Evolutionary conservation across 768 basidiomycete genomes (phyloP).

Genomic region (Peribolospora baueri): DNA sequence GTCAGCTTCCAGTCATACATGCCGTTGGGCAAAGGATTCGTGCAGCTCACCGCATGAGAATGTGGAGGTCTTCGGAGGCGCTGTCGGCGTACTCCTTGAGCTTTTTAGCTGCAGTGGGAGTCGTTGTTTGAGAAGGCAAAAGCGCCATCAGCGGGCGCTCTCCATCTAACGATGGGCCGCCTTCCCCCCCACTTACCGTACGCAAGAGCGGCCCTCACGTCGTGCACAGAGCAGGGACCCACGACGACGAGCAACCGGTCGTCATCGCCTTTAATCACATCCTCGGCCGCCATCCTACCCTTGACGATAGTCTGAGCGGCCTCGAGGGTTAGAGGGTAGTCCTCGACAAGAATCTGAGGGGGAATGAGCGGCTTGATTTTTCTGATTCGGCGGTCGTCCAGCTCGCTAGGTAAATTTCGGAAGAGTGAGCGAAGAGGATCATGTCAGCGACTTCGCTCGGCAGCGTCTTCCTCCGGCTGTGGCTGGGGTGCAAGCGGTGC

Average conservation of each 20-base stretch:
- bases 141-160: too few species aligned
- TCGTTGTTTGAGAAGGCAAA: background rate
- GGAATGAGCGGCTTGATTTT: slow-evolving; percentile 13
- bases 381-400: slow-evolving; percentile 35
- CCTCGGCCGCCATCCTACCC: slow-evolving; percentile 53
- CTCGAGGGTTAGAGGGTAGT: slow-evolving; percentile 27
- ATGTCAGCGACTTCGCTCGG: too few species aligned
- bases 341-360: slow-evolving; percentile 22
- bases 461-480: too few species aligned
- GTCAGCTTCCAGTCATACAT: too few species aligned
- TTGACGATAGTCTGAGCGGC: slow-evolving; percentile 74
- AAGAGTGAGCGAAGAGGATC: background rate
- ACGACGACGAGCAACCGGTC: slow-evolving; percentile 68
- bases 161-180: too few species aligned
- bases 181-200: slow-evolving; percentile 4
- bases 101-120: slow-evolving; percentile 39
- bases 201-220: slow-evolving; percentile 34
- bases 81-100: slow-evolving; percentile 55
- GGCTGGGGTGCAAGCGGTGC: too few species aligned
- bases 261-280: slow-evolving; percentile 59
- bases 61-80: slow-evolving; percentile 62
- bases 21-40: background rate
- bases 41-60: slow-evolving; percentile 48
- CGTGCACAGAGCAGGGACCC: slow-evolving; percentile 84
- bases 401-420: background rate